Evolutionary conservation across 2,329 filamentous ascomycete species (phyloP), one percentile per base, ranked within the genome.

Genomic region (Leptosphaerulina australis): DNA sequence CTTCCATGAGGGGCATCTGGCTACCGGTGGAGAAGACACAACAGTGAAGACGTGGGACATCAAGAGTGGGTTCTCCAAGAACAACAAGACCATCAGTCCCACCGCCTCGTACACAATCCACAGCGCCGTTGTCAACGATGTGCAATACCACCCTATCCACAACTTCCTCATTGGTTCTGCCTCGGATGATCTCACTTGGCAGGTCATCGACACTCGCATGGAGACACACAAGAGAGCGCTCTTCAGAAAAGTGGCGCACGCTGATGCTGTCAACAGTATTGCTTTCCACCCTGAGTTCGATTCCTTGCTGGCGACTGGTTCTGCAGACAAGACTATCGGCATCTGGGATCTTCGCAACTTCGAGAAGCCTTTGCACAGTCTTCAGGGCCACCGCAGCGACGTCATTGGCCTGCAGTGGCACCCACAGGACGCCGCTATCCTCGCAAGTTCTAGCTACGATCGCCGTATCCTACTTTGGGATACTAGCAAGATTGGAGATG

Each of bases 401-500:
- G 93, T 99, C 46, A 96, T 93, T 4, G 95, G 91, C 7, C 80
- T 99, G 35, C 85, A 91, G 26, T 99, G 94, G 94, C 92, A 99
- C 75, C 95, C 95, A 0, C 87, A 88, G 33, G 92, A 99, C 70
- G 85, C 90, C 50, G 85, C 89, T 25, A 89, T 99, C 53, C 80
- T 99, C 20, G 94, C 91, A 46, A 97, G 91, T 66, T 90, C 88
- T 39, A 92, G 91, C 70, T 95, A 97, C 69, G 94, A 99, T 71
- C 85, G 94, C 36, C 85, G 95, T 61, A 88, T 99, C 58, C 88
- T 96, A 71, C 94, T 97, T 77, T 99, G 94, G 94, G 94, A 99
- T 70, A 80, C 97, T 34, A 92, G 90, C 64, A 85, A 88, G 46
- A 88, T 95, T 34, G 94, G 95, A 37, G 91, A 96, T 67, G 94